Percentiles rank a stretch among this genome's conserved stretches.
phyloP scores from a whole-genome alignment of 345 rosid species.

The Salix koriyanagi region DNA sequence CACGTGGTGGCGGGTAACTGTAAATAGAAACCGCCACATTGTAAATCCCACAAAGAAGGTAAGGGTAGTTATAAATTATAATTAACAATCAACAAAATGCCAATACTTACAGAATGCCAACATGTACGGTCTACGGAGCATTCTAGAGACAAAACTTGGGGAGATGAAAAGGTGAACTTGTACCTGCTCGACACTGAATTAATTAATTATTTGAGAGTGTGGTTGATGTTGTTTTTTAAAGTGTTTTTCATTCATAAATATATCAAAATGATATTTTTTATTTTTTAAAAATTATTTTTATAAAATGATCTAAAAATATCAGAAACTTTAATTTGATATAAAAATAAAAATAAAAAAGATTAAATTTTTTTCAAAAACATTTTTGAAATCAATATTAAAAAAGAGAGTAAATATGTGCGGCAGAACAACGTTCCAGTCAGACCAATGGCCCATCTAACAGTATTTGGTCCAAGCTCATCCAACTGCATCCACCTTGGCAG shows the following conservation, averaged over 20 bases:
- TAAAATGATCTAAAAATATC: too few relatives aligned
- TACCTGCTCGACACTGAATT: constrained; percentile 47
- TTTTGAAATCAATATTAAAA: too few relatives aligned
- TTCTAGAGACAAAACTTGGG: background rate
- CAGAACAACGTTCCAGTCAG: constrained; percentile 28
- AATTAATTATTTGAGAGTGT: too few relatives aligned
- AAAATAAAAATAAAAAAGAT: too few relatives aligned
- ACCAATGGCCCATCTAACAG: constrained; percentile 19
- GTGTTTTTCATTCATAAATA: too few relatives aligned
- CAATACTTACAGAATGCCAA: background rate
- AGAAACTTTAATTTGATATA: too few relatives aligned
- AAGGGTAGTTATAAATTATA: background rate
- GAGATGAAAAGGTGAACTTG: background rate
- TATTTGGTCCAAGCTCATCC: constrained; percentile 7
- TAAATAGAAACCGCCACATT: background rate
- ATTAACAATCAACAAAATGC: background rate
- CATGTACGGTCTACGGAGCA: background rate
- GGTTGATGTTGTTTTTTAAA: too few relatives aligned
- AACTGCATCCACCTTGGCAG: background rate
- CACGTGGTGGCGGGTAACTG: constrained; percentile 31
- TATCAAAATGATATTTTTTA: too few relatives aligned
- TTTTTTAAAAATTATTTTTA: too few relatives aligned
- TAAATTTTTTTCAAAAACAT: too few relatives aligned
- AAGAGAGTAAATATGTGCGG: constrained; percentile 9
- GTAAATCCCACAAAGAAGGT: background rate